Percentiles rank a stretch among this genome's conserved stretches.
phyloP scores from a whole-genome alignment of 495 filamentous ascomycete genomes.

The Sabuloglossum arenarium region DNA sequence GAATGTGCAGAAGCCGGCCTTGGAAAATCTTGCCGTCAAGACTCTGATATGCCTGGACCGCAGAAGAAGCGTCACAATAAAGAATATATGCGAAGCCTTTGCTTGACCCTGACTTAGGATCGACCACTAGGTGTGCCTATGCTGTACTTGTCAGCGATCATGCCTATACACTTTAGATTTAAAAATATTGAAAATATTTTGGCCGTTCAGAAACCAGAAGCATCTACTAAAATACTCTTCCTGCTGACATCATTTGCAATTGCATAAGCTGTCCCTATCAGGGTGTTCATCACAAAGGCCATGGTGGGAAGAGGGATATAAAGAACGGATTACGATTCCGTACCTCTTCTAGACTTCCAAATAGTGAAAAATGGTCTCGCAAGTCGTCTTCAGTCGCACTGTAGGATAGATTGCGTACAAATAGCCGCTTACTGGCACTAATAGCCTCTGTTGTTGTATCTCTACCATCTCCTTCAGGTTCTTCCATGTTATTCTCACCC shows the following conservation, averaged over 20 bases:
- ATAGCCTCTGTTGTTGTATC: constrained; percentile 26
- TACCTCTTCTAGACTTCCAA: constrained; percentile 75
- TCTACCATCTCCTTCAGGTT: constrained; percentile 4
- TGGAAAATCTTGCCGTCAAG: constrained; percentile 73
- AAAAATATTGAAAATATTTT: constrained; percentile 2
- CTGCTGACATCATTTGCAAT: constrained; percentile 40
- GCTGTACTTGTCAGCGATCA: constrained; percentile 18
- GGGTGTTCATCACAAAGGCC: constrained; percentile 68
- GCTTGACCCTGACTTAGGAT: constrained; percentile 35
- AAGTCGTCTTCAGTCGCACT: constrained; percentile 59
- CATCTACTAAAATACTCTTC: constrained; percentile 65
- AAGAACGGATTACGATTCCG: constrained; percentile 16
- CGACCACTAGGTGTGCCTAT: constrained; percentile 65
- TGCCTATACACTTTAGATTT: neutral
- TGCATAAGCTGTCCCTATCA: constrained; percentile 99
- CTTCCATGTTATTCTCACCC: neutral
- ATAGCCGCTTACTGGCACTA: constrained; percentile 45
- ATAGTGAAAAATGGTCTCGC: constrained; percentile 40
- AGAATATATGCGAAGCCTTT: constrained; percentile 87
- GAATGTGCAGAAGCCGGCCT: constrained; percentile 73
- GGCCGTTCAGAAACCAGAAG: constrained; percentile 34
- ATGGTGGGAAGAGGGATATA: neutral
- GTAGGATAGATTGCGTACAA: constrained; percentile 78
- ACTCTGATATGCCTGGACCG: constrained; percentile 50
- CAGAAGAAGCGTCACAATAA: constrained; percentile 44